Base-by-base conservation (phyloP, 2,329 filamentous ascomycete genomes). In the Sclerotinia spermophila region DNA sequence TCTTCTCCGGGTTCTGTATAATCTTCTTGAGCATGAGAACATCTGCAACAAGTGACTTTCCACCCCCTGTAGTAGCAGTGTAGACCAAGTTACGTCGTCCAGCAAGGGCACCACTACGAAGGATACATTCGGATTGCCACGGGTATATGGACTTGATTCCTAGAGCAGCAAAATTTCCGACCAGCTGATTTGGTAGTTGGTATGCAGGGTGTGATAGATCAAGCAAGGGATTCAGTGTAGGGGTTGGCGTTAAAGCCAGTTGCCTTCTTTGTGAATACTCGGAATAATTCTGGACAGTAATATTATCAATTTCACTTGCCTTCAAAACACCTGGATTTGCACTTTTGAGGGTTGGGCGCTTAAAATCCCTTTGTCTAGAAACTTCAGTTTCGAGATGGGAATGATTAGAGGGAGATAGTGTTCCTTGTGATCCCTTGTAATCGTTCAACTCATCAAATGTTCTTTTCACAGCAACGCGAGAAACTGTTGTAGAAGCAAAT, bases 141-240 rank as follows among this genome's bases (percentile, higher is more conserved):
- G 90, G 89, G 75, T 94, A 94, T 71, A 94, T 94, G 74, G 85
- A 86, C 55, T 83, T 86, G 70, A 94, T 90, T n/a, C 91, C 91
- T 53, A 92, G 82, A 0, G 82, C 81, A 62, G 83, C 84, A 76
- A 94, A 86, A 76, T 93, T 94, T 27, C 83, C 80, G 4, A 92
- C 86, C 53, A 94, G 81, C 35, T 83, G 80, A 0, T 80, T 74
- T 3, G 90, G 88, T 21, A 94, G 82, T 13, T 82, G 86, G 81
- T 93, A 94, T 53, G 81, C 82, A 1, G 85, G 82, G 78, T 93
- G 87, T 6, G 84, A 84, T 42, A 94, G 82, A 21, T 85, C 87
- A 27, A 93, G 83, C 70, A 85, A 81, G 13, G 86, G 84, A 74
- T 90, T 86, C 40, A 79, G 72, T 19, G 82, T 81, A 5, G 83